phyloP scores from a whole-genome alignment of 768 basidiomycete species.

The Pholiota molesta region DNA sequence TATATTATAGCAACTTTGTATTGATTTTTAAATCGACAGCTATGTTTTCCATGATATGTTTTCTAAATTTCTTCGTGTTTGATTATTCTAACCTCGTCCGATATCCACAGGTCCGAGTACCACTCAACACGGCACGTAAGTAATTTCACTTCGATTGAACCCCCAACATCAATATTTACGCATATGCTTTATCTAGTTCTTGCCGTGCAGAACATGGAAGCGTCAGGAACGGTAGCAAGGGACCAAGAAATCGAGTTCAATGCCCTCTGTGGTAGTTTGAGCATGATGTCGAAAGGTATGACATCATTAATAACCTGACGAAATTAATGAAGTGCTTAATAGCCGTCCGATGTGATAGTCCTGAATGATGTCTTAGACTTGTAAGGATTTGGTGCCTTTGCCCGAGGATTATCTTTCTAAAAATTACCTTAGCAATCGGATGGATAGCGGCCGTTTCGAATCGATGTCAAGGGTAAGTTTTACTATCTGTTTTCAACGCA shows the following conservation, averaged over 20 bases:
- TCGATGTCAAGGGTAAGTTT: constrained; percentile 53
- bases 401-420: constrained; percentile 1
- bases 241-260: constrained; percentile 88
- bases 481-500: background rate
- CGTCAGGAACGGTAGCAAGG: constrained; percentile 68
- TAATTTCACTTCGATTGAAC: constrained; percentile 20
- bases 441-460: constrained; percentile 88
- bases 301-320: background rate
- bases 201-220: constrained; percentile 92
- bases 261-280: constrained; percentile 78
- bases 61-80: background rate
- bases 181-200: constrained; percentile 46
- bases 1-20: background rate
- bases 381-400: constrained; percentile 39
- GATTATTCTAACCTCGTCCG: constrained; percentile 13
- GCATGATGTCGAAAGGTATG: constrained; percentile 86
- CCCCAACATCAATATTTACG: background rate
- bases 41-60: constrained; percentile 81
- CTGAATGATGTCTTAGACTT: constrained; percentile 84
- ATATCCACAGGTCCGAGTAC: constrained; percentile 72
- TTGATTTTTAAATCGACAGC: constrained; percentile 32
- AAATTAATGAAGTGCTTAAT: background rate
- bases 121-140: constrained; percentile 74
- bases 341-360: constrained; percentile 39
- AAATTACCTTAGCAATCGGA: constrained; percentile 61